Percentiles rank a stretch among this genome's conserved stretches.
Evolutionary conservation across 2,329 filamentous ascomycete genomes (phyloP).

Genomic region (Exophiala aquamarina): DNA sequence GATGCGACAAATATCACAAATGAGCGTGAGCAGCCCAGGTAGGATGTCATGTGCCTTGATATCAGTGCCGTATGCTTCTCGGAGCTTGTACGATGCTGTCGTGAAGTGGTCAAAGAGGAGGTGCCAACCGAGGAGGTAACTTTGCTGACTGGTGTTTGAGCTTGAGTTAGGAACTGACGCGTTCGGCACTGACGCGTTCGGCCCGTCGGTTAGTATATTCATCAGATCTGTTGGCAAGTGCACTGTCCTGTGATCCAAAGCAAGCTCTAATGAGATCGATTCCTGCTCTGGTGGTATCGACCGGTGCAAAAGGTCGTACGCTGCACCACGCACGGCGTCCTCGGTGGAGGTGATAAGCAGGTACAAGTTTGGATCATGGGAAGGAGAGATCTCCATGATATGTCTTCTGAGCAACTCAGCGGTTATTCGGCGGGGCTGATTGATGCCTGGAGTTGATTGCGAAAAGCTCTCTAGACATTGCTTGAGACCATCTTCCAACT

Average conservation of each 20-base stretch:
- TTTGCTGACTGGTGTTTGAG: constrained; percentile 63
- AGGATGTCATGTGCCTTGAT: constrained; percentile 71
- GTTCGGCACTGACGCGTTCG: constrained; percentile 66
- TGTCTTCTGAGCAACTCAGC: constrained; percentile 72
- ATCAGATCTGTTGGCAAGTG: constrained; percentile 80
- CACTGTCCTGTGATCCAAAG: constrained; percentile 55
- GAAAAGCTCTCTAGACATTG: constrained; percentile 60
- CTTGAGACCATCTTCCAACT: constrained; percentile 55
- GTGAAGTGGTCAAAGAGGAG: constrained; percentile 84
- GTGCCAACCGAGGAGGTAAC: constrained; percentile 86
- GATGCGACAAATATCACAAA: constrained; percentile 82
- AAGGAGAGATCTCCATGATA: constrained; percentile 47
- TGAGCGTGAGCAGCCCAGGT: constrained; percentile 70
- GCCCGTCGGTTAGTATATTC: constrained; percentile 74
- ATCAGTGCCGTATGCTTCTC: constrained; percentile 74
- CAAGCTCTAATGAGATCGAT: constrained; percentile 75
- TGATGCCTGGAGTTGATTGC: constrained; percentile 43
- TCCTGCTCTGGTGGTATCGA: constrained; percentile 78
- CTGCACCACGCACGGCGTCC: constrained; percentile 72
- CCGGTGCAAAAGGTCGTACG: constrained; percentile 76
- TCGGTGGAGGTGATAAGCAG: constrained; percentile 74
- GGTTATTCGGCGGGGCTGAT: constrained; percentile 66
- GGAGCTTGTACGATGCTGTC: constrained; percentile 76
- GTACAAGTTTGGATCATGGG: constrained; percentile 68
- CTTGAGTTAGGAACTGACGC: constrained; percentile 62